Conservation (phyloP, 306 rosid genomes). For the Ormosia emarginata region DNA sequence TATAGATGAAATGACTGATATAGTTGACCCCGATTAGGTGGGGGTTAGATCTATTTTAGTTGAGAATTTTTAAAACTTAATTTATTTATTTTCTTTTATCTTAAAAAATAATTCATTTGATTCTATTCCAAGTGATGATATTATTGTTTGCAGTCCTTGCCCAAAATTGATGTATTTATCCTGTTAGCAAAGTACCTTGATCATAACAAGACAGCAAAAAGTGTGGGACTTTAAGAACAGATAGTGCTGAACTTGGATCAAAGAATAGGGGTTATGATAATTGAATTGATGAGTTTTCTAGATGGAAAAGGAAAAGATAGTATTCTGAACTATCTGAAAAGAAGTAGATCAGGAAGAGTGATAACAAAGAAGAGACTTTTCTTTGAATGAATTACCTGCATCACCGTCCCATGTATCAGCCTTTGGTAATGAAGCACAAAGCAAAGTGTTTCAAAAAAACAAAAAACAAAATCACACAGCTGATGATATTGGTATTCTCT, state of each 20-base stretch:
- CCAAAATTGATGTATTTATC: neutral
- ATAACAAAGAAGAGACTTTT: neutral
- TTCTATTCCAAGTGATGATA: constrained; percentile 1
- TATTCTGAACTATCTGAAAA: neutral
- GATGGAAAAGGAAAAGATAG: neutral
- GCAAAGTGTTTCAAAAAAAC: neutral
- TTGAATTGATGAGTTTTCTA: neutral
- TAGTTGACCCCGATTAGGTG: neutral
- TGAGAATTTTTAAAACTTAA: constrained; percentile 13
- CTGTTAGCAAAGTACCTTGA: neutral
- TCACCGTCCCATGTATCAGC: neutral
- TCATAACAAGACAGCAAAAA: neutral
- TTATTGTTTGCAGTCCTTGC: neutral
- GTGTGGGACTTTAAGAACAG: neutral
- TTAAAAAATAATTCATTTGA: neutral
- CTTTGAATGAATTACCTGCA: neutral
- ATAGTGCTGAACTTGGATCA: neutral
- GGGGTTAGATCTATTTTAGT: neutral
- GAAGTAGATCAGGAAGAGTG: neutral
- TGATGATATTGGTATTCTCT: neutral
- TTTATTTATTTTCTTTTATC: neutral
- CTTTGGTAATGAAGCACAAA: constrained; percentile 16
- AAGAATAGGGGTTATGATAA: neutral
- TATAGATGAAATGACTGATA: neutral
- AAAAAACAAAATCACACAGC: neutral